phyloP scores from a whole-genome alignment of 495 filamentous ascomycete species.

The Neurospora sp. region DNA sequence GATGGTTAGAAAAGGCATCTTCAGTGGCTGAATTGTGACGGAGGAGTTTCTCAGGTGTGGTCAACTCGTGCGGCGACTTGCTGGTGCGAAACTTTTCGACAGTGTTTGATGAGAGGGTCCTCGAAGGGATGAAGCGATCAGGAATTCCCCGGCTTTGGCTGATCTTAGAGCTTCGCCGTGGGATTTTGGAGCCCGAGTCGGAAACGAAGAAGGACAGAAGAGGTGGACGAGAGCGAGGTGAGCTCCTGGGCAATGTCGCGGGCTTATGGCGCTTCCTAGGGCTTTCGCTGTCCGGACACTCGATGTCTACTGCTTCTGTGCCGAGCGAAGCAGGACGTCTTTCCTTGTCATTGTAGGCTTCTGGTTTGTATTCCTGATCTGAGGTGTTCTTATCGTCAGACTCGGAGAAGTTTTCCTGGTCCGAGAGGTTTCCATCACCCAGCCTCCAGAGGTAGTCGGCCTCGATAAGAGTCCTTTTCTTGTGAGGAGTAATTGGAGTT shows the following conservation, averaged over 20 bases:
- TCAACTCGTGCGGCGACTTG: conserved; percentile 52
- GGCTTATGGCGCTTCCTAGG: conserved; percentile 4
- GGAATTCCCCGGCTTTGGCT: conserved; percentile 22
- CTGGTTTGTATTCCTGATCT: conserved; percentile 15
- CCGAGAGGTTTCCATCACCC: conserved; percentile 18
- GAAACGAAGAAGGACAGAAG: conserved; percentile 13
- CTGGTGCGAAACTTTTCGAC: conserved; percentile 52
- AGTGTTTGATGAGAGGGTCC: conserved; percentile 29
- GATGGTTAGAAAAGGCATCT: conserved; percentile 56
- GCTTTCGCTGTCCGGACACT: not conserved
- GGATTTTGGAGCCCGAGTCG: conserved; percentile 2
- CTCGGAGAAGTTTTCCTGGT: conserved; percentile 14
- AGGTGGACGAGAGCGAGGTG: conserved; percentile 5
- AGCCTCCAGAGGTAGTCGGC: conserved; percentile 4
- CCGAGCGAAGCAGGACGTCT: not conserved
- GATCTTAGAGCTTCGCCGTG: conserved; percentile 10
- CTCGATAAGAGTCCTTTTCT: not conserved
- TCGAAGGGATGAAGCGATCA: conserved; percentile 63
- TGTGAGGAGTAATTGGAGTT: not conserved
- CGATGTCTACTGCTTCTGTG: not conserved
- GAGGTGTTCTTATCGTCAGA: conserved; percentile 16
- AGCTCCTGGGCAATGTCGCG: conserved; percentile 12
- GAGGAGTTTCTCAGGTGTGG: conserved; percentile 49
- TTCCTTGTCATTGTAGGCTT: conserved; percentile 6
- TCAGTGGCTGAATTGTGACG: conserved; percentile 45